Conservation (phyloP, 2,329 filamentous ascomycete genomes). For the Monosporascus sp. region DNA sequence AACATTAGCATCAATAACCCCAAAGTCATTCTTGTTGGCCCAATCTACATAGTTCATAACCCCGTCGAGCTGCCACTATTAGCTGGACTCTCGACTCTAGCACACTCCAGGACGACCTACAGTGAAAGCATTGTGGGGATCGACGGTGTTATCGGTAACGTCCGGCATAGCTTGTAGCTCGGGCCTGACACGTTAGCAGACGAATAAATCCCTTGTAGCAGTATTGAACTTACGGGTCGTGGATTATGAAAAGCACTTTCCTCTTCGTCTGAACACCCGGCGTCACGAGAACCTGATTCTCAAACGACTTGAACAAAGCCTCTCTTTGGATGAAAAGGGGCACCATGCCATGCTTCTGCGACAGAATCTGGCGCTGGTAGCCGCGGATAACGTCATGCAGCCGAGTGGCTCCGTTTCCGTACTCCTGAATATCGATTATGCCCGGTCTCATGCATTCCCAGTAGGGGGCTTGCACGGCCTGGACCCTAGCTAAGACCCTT, state of each 20-base stretch:
- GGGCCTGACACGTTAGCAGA: conserved; percentile 44
- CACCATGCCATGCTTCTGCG: conserved; percentile 70
- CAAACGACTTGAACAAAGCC: conserved; percentile 68
- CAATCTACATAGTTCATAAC: conserved; percentile 79
- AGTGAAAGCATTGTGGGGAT: conserved; percentile 82
- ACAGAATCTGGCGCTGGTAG: conserved; percentile 68
- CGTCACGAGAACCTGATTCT: conserved; percentile 82
- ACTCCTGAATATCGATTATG: conserved; percentile 48
- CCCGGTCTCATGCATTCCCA: conserved; percentile 86
- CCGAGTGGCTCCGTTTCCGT: conserved; percentile 53
- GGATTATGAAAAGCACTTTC: conserved; percentile 78
- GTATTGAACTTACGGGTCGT: conserved; percentile 67
- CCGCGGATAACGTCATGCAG: conserved; percentile 76
- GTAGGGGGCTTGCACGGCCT: conserved; percentile 60
- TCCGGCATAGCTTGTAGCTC: conserved; percentile 65
- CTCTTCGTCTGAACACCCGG: conserved; percentile 60
- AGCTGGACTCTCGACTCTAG: conserved; percentile 11
- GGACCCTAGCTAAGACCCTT: conserved; percentile 52
- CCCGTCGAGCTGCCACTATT: conserved; percentile 64
- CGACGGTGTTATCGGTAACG: conserved; percentile 65
- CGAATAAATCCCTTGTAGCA: conserved; percentile 1
- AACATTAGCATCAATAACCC: conserved; percentile 87
- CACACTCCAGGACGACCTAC: conserved; percentile 45
- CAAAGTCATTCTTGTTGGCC: conserved; percentile 72
- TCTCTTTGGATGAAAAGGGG: conserved; percentile 75